phyloP scores from a whole-genome alignment of 768 basidiomycete species.

The Postia placenta region DNA sequence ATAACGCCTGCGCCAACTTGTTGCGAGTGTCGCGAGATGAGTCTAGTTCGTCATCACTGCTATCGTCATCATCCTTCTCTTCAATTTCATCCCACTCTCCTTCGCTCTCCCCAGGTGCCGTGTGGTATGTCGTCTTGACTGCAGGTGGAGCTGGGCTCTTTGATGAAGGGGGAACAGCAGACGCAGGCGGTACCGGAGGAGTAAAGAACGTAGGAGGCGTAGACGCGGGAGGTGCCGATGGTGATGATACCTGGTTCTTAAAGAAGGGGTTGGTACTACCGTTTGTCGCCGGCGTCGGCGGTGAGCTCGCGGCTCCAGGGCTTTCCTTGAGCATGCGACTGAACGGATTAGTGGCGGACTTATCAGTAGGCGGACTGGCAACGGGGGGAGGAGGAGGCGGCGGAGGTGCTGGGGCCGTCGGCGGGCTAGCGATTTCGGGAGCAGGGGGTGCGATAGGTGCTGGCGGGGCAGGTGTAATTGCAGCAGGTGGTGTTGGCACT shows the following conservation, averaged over 20 bases:
- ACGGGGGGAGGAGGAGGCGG: constrained; percentile 29
- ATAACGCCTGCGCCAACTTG: constrained; percentile 74
- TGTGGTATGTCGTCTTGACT: constrained; percentile 53
- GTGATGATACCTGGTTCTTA: constrained; percentile 38
- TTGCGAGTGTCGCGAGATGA: constrained; percentile 56
- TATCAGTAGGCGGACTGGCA: constrained; percentile 31
- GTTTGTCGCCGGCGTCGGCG: constrained; percentile 29
- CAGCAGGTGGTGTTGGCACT: constrained; percentile 30
- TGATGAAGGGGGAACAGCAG: constrained; percentile 29
- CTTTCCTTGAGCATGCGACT: constrained; percentile 56
- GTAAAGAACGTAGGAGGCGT: constrained; percentile 31
- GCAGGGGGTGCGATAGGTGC: constrained; percentile 29
- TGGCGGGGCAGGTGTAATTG: constrained; percentile 35
- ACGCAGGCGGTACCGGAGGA: constrained; percentile 28
- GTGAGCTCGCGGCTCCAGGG: constrained; percentile 26
- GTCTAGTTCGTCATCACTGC: constrained; percentile 76
- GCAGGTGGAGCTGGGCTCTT: constrained; percentile 51
- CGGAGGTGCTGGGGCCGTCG: constrained; percentile 30
- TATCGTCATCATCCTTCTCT: constrained; percentile 65
- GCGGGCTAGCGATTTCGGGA: constrained; percentile 19
- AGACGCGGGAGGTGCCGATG: constrained; percentile 28
- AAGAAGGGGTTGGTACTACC: constrained; percentile 76
- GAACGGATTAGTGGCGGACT: constrained; percentile 75
- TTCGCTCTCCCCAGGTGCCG: constrained; percentile 51
- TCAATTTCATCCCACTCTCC: constrained; percentile 85